These are phyloP conservation scores for Populus nigra DNA, from an alignment of 345 rosid genomes.

Conservation along the genomic window DNA sequence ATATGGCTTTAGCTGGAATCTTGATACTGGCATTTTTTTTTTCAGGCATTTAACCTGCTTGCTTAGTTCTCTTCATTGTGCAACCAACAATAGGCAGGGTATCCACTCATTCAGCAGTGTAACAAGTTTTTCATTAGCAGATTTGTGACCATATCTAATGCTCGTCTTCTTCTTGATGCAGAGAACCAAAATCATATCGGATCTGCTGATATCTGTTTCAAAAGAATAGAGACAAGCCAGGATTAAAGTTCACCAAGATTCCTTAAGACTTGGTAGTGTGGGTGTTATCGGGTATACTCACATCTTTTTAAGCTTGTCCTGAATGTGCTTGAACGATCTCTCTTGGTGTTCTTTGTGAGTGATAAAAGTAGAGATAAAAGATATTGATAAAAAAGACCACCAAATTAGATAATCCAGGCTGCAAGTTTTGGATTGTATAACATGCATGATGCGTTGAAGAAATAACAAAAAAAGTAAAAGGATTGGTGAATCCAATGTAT, in stretches of 20 bases:
- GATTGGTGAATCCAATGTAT: too few species aligned
- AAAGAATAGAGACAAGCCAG: constrained; percentile 96
- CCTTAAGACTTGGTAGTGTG: constrained; percentile 93
- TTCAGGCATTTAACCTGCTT: background rate
- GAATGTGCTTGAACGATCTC: too few species aligned
- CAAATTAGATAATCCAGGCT: too few species aligned
- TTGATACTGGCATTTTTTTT: background rate
- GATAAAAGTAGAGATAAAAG: too few species aligned
- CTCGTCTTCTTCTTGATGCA: constrained; percentile 39
- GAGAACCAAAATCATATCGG: constrained; percentile 89
- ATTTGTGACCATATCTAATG: background rate
- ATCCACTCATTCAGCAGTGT: background rate
- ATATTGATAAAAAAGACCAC: too few species aligned
- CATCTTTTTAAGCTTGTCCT: too few species aligned
- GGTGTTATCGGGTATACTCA: constrained; percentile 35
- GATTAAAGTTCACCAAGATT: constrained; percentile 90
- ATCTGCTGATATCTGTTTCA: constrained; percentile 91
- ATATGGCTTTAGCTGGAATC: background rate
- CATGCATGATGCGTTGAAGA: too few species aligned
- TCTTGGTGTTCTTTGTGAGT: too few species aligned
- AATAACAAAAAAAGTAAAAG: too few species aligned
- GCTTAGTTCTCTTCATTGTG: background rate
- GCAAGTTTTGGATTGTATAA: too few species aligned
- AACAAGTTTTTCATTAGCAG: background rate
- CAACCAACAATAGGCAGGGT: background rate